A percentile compares a stretch with the other conserved stretches of the same genome.
Evolutionary conservation across 345 rosid species (phyloP).

Genomic region (Abelmoschus esculentus): DNA sequence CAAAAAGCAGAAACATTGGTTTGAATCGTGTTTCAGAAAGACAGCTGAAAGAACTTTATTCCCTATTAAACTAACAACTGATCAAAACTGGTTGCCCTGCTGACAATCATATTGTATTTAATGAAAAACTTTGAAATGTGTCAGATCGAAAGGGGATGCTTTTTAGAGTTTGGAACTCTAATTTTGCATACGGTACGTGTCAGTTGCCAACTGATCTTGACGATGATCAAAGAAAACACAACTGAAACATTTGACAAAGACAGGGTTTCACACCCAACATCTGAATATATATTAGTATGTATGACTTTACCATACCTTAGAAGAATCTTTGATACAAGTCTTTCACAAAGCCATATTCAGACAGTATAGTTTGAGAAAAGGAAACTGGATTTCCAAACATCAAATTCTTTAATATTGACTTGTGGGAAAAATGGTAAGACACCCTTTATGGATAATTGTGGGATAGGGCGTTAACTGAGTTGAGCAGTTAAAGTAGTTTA

Average conservation of each 20-base stretch:
- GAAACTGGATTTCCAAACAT: not conserved
- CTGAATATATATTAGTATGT: not conserved
- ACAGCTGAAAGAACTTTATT: too few relatives aligned
- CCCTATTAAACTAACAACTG: too few relatives aligned
- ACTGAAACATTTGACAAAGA: not conserved
- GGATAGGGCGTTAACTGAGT: not conserved
- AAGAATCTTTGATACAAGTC: constrained; percentile 2
- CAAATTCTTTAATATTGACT: not conserved
- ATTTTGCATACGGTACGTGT: not conserved
- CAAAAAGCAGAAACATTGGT: too few relatives aligned
- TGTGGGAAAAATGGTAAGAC: not conserved
- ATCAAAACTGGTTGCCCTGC: too few relatives aligned
- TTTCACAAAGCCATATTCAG: not conserved
- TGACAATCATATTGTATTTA: not conserved
- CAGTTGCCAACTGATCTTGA: constrained; percentile 2
- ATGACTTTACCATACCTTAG: not conserved
- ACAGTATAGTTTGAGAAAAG: not conserved
- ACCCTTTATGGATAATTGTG: not conserved
- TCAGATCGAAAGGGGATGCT: not conserved
- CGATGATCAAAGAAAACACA: not conserved
- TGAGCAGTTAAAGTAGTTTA: too few relatives aligned
- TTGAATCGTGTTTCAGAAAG: too few relatives aligned
- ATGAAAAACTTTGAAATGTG: not conserved
- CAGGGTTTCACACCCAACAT: not conserved
- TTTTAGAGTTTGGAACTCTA: not conserved